Evolutionary conservation across 805 yeast species (phyloP), one percentile per base, ranked within the genome.

Genomic region (Suhomyces sp.): DNA sequence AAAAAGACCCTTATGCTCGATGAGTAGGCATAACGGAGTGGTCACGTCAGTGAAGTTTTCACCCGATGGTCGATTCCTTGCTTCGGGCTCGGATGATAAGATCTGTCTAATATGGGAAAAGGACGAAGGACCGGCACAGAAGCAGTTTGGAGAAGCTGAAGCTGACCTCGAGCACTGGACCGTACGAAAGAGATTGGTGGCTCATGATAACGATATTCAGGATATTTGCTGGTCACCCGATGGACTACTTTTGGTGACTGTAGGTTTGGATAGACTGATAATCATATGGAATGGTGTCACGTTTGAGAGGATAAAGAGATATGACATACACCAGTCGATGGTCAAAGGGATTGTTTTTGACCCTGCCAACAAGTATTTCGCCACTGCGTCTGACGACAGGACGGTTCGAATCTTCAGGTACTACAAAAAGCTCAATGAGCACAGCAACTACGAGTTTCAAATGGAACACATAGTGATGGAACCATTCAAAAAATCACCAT

Each of bases 191-290:
- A 80, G 98, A 62, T 79, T 91, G 13, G 97, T 90, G 17, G 99
- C 97, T 1, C 99, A 94, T 69, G 98, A 94, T 58, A 94, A 93
- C 65, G 99, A 94, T 73, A 89, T 94, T 48, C 99, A 94, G 68
- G 99, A 94, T 69, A 86, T 94, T 59, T 96, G 97, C 44, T 94
- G 99, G 98, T 88, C 97, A 1, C 97, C 98, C 0, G 98, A 93
- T 65, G 88, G 96, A 4, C 82, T 90, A 36, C 82, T 94, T 23
- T 73, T 94, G 46, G 97, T 94, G 15, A 88, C 97, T 1, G 99
- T 93, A 9, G 99, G 99, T 0, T 76, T 94, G 53, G 99, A 94
- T 70, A 78, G 97, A 64, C 87, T 94, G 44, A 89, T 94, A 50
- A 88, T 93, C 46, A 85, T 94, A 10, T 94, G 98, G 97, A 89